Conservation (phyloP, 768 basidiomycete species). For the Favolaschia claudopus region DNA sequence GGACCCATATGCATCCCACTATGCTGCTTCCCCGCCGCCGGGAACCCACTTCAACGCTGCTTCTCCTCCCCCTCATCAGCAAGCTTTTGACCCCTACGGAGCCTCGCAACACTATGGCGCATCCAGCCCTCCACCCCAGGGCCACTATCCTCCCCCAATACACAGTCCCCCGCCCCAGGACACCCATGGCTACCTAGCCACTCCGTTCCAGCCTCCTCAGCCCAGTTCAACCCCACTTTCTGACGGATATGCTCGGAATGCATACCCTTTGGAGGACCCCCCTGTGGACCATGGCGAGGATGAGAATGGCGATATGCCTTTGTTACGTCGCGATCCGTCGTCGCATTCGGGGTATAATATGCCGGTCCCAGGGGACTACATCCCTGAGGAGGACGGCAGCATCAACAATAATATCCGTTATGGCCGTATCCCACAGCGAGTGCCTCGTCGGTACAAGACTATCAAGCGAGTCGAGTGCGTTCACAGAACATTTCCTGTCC, state of each 20-base stretch:
- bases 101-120: conserved; percentile 40
- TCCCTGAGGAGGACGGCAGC: conserved; percentile 39
- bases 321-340: conserved; percentile 58
- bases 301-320: conserved; percentile 73
- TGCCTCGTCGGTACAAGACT: conserved; percentile 91
- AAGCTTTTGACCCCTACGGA: conserved; percentile 47
- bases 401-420: conserved; percentile 74
- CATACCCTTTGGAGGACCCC: conserved; percentile 53
- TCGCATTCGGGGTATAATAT: conserved; percentile 36
- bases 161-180: conserved; percentile 36
- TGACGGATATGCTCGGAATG: conserved; percentile 25
- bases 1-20: conserved; percentile 38
- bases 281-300: conserved; percentile 46
- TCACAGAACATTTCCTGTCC: background rate
- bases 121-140: conserved; percentile 31
- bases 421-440: conserved; percentile 89
- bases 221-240: conserved; percentile 30
- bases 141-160: conserved; percentile 36
- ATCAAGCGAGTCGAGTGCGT: conserved; percentile 89
- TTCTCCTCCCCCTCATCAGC: conserved; percentile 2
- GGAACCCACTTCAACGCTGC: conserved; percentile 13
- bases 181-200: conserved; percentile 31
- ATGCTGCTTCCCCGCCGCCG: conserved; percentile 34
- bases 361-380: conserved; percentile 55
- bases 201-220: conserved; percentile 35